phyloP scores from a whole-genome alignment of 345 rosid genomes.

The Brassica nigra region DNA sequence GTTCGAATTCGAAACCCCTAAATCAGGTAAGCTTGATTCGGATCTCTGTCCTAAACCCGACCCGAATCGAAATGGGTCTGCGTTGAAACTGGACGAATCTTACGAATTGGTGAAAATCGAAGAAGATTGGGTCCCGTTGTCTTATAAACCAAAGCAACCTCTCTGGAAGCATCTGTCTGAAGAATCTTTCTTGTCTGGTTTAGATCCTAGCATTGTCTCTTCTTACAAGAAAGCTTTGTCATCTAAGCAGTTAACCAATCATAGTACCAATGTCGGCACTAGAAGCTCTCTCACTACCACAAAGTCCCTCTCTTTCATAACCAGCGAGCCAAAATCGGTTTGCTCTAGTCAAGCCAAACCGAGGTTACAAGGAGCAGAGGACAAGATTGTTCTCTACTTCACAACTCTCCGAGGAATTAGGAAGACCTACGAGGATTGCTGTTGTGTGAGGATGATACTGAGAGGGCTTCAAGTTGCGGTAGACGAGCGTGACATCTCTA shows the following conservation, averaged over 20 bases:
- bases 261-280: constrained; percentile 16
- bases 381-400: constrained; percentile 62
- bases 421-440: constrained; percentile 84
- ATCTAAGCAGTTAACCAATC: constrained; percentile 53
- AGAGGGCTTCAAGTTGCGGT: constrained; percentile 62
- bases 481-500: constrained; percentile 82
- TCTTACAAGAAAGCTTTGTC: constrained; percentile 71
- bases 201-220: constrained; percentile 66
- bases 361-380: constrained; percentile 34
- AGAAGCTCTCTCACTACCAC: constrained; percentile 15
- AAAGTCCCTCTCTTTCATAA: constrained; percentile 24
- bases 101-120: constrained; percentile 36
- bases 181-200: constrained; percentile 60
- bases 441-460: constrained; percentile 65
- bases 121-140: constrained; percentile 40
- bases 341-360: constrained; percentile 28
- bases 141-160: constrained; percentile 48
- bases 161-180: constrained; percentile 77
- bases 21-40: constrained; percentile 35
- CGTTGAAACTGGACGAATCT: constrained; percentile 41
- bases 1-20: constrained; percentile 39
- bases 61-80: constrained; percentile 36
- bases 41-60: constrained; percentile 28
- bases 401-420: constrained; percentile 82
- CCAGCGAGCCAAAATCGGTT: constrained; percentile 31